Evolutionary conservation across 164 flowering plant genomes (phyloP), one percentile per base, ranked within the genome.

Genomic region (Vitis rotundifolia): DNA sequence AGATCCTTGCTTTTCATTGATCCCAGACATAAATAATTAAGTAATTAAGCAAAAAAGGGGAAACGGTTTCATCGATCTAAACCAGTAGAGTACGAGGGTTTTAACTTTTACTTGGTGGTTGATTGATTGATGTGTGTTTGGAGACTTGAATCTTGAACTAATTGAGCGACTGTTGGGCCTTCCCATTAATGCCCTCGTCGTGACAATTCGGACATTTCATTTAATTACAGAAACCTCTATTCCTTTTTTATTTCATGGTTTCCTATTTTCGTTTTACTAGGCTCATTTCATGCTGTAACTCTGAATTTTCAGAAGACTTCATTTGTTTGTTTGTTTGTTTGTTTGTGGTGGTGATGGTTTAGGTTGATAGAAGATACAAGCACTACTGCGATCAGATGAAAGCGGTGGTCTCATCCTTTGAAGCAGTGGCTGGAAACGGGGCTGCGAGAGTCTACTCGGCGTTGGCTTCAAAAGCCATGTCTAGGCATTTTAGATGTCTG

Each of bases 341-440:
- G 4, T 15, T 3, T n/a, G 49, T 44, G 63, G 22, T 52, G 3
- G 37, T 37, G 44, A 6, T 14, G n/a, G 26, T 59, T 44, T 67
- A 96, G 99, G 92, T 96, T 82, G 97, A 91, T 61, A 84, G 87
- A 76, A 92, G 96, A 79, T 93, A 96, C 88, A 88, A 73, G 81
- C 91, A 88, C 75, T 96, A 96, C 77, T 85, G 94, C 68, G 86
- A 92, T 28, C 97, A 89, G 71, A 93, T 96, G 95, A 92, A 87
- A 75, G 82, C 81, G 0, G 94, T 92, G 67, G 91, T 86, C 11
- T 77, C 93, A 2, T 83, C 95, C 1, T 93, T 96, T 59, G 99
- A 96, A 67, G 80, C 86, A 1, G 93, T 82, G 72, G 91, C 96
- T 0, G 99, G 99, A 0, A 37, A 47, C 1, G 95, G 95, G 2